Evolutionary conservation across 345 rosid genomes (phyloP), one percentile per base, ranked within the genome.

Genomic region (Salix suchowensis): DNA sequence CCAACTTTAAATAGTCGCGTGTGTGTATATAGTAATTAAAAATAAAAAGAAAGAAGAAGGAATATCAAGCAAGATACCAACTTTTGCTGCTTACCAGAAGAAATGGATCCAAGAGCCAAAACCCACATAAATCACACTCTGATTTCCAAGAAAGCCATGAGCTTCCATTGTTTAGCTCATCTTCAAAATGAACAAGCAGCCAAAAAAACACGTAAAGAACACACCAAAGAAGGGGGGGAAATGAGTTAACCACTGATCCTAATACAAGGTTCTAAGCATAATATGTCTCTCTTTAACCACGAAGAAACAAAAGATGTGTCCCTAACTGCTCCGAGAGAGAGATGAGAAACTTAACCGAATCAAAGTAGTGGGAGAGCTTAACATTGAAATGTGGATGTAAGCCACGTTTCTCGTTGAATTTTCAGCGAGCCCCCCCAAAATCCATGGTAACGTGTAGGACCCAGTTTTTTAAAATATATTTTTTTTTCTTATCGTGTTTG

Each of bases 391-490:
- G 77, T 48, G 42, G 82, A 55, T 62, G 88, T 40, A 81, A 72
- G 83, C 82, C 88, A 79, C 87, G 87, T 78, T 76, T 72, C 55
- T 21, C 19, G 79, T 71, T 87, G 84, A 80, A 77, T 77, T 58
- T 78, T 62, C 77, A 44, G 36, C 6, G 54, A 68, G 71, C 5
- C 26, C 30, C 55, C 42, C 67, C 50, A 28, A 73, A 73, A 67
- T 73, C 74, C 42, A 54, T 76, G 46, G 54, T 71, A 54, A 23
- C 65, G 39, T 30, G 80, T 64, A 69, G 83, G 86, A 72, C 80
- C 86, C 68, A 61, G 70, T 36, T 21, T 1, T 36, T 36, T 36
- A 5, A 5, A 36, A 36, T 36, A 36, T 36, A 36, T 36, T 19
- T 1, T 32, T 13, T 18, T 3, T 12, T 13, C 11, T 11, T 24